Conservation (phyloP, 495 filamentous ascomycete genomes). For the Aspergillus campestris region DNA sequence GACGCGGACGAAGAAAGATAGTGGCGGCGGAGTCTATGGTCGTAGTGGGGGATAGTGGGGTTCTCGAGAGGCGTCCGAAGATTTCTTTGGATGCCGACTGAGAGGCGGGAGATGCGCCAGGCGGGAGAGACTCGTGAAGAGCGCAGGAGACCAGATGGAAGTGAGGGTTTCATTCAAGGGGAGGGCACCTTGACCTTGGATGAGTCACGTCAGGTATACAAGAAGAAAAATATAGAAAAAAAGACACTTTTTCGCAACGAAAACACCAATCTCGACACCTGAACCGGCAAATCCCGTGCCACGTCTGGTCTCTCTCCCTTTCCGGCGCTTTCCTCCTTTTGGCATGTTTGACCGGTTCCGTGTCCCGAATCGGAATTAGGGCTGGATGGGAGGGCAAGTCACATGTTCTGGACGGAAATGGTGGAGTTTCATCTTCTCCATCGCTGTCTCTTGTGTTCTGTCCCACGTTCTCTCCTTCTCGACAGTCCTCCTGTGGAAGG, state of each 20-base stretch:
- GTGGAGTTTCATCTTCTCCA: background rate
- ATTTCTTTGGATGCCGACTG: background rate
- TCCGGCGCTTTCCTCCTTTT: background rate
- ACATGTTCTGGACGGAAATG: background rate
- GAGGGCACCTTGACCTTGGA: background rate
- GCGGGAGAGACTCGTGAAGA: background rate
- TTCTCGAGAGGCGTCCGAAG: conserved; percentile 12
- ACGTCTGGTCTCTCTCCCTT: background rate
- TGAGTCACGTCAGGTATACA: background rate
- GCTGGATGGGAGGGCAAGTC: conserved; percentile 3
- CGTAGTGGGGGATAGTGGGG: conserved; percentile 35
- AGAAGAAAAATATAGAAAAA: background rate
- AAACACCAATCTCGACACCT: background rate
- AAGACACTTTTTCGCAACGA: background rate
- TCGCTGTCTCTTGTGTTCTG: background rate
- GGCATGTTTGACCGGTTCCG: conserved; percentile 3
- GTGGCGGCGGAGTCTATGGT: conserved; percentile 20
- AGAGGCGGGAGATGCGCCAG: background rate
- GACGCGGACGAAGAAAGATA: conserved; percentile 12
- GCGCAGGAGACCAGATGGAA: conserved; percentile 2
- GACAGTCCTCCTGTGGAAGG: background rate
- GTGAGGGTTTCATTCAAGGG: conserved; percentile 8
- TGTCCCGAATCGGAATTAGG: background rate
- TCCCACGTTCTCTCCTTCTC: background rate
- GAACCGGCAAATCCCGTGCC: background rate